A percentile compares a stretch with the other conserved stretches of the same genome.
These are phyloP conservation scores for Blastocrithidia nonstop DNA, from an alignment of 208 protist species.

Conservation along the genomic window DNA sequence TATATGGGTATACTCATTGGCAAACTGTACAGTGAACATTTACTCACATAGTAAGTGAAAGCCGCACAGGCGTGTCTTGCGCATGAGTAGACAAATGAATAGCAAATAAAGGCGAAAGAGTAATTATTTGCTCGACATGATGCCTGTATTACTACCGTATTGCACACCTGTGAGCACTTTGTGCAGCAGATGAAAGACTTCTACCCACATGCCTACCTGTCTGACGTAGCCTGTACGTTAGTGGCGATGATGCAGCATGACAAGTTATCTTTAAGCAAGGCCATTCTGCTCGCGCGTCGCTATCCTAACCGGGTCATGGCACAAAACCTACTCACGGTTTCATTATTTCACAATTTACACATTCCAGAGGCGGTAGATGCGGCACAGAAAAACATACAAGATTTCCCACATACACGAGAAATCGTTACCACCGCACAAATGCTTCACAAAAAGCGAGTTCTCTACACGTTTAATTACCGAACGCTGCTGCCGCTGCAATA, in stretches of 20 bases:
- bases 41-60: conserved; percentile 22
- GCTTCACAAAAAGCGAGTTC: conserved; percentile 21
- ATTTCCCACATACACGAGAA: conserved; percentile 43
- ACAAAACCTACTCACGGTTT: conserved; percentile 53
- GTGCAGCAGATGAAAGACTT: conserved; percentile 27
- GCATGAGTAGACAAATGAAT: too few relatives aligned
- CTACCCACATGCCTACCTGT: conserved; percentile 33
- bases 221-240: conserved; percentile 16
- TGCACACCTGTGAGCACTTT: conserved; percentile 15
- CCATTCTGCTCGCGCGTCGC: conserved; percentile 27
- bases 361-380: conserved; percentile 53
- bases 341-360: conserved; percentile 46
- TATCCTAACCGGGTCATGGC: conserved; percentile 39
- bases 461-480: conserved; percentile 63
- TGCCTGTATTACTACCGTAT: neutral
- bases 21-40: conserved; percentile 11
- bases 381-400: conserved; percentile 40
- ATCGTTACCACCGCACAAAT: conserved; percentile 19
- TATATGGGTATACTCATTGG: conserved; percentile 32
- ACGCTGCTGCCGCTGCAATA: conserved; percentile 35
- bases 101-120: conserved; percentile 11
- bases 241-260: conserved; percentile 16
- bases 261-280: conserved; percentile 22
- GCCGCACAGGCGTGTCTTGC: conserved; percentile 11
- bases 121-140: neutral